phyloP scores from a whole-genome alignment of 805 yeast species.

The Monosporozyma unispora region DNA sequence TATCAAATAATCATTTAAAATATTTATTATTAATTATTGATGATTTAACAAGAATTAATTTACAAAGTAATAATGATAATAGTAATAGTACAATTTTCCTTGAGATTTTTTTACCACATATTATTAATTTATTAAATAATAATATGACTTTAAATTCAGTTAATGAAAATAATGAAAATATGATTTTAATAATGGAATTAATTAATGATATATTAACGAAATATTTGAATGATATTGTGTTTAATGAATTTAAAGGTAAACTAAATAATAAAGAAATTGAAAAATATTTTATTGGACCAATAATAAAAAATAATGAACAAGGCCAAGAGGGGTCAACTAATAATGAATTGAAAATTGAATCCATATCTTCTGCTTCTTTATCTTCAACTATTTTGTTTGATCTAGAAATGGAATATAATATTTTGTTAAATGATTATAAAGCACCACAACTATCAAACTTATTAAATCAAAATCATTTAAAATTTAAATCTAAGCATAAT shows the following conservation, averaged over 20 bases:
- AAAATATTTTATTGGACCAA: not conserved
- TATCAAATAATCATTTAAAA: slow-evolving; percentile 4
- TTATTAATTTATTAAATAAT: slow-evolving; percentile 27
- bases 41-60: slow-evolving; percentile 19
- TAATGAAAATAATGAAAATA: slow-evolving; percentile 12
- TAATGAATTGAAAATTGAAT: not conserved
- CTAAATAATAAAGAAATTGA: not conserved
- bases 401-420: slow-evolving; percentile 15
- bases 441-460: slow-evolving; percentile 10
- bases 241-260: slow-evolving; percentile 3
- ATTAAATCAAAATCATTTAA: not conserved
- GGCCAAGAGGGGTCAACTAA: not conserved
- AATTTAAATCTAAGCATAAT: slow-evolving; percentile 1
- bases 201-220: slow-evolving; percentile 19
- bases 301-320: not conserved
- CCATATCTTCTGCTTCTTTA: too few relatives aligned
- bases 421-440: slow-evolving; percentile 12
- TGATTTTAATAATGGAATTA: slow-evolving; percentile 18
- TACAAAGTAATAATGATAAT: slow-evolving; percentile 9
- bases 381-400: slow-evolving; percentile 9
- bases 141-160: not conserved
- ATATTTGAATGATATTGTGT: slow-evolving; percentile 8
- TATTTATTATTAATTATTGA: slow-evolving; percentile 16
- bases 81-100: slow-evolving; percentile 25
- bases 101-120: slow-evolving; percentile 25